Conservation (phyloP, 345 rosid genomes). For the Jatropha curcas region DNA sequence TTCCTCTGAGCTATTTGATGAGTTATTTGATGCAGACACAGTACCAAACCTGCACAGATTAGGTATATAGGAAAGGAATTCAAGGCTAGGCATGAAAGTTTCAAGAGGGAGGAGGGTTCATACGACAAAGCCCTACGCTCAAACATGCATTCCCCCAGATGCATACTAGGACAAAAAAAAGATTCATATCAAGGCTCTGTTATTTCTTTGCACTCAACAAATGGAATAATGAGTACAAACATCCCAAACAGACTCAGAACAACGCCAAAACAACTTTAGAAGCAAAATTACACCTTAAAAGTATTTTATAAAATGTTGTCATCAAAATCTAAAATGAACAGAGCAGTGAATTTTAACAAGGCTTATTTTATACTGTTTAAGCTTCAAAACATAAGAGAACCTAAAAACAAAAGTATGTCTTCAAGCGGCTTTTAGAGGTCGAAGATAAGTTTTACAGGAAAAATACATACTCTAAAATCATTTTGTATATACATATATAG, state of each 20-base stretch:
- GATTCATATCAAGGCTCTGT: not conserved
- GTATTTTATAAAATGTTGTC: not conserved
- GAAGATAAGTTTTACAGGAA: too few species aligned
- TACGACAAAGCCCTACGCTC: not conserved
- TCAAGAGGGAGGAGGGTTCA: too few species aligned
- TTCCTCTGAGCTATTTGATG: slow-evolving; percentile 66
- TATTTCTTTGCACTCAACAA: not conserved
- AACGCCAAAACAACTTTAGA: not conserved
- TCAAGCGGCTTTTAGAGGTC: too few species aligned
- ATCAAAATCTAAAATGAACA: not conserved
- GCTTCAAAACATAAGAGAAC: too few species aligned
- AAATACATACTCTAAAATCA: too few species aligned
- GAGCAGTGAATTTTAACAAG: not conserved
- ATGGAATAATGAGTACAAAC: not conserved
- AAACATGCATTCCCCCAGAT: not conserved
- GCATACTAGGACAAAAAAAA: not conserved
- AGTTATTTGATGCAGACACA: slow-evolving; percentile 38
- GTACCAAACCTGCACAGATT: slow-evolving; percentile 69
- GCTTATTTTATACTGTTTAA: too few species aligned
- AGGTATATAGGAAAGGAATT: not conserved
- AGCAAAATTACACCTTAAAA: not conserved
- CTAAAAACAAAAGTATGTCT: too few species aligned
- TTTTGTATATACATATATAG: too few species aligned
- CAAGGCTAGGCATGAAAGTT: not conserved
- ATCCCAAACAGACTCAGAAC: not conserved